phyloP scores from a whole-genome alignment of 2,329 filamentous ascomycete genomes.

The Dendryphion nanum region DNA sequence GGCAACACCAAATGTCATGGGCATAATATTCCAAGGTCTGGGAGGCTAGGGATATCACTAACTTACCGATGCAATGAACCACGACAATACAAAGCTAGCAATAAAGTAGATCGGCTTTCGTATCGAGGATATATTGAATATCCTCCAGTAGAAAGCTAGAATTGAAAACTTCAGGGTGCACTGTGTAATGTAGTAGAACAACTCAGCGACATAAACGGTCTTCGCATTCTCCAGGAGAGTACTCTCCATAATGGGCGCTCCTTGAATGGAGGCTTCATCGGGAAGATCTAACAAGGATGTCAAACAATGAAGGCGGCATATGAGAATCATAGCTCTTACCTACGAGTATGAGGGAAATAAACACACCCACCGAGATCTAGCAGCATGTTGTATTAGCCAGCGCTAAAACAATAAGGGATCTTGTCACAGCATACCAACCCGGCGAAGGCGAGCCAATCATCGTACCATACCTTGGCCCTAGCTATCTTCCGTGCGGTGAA shows the following conservation, averaged over 20 bases:
- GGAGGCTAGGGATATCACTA: not conserved
- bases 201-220: constrained; percentile 15
- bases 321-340: constrained; percentile 2
- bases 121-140: constrained; percentile 18
- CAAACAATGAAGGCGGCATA: constrained; percentile 1
- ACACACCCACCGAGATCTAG: constrained; percentile 2
- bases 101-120: constrained; percentile 10
- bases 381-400: constrained; percentile 1
- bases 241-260: not conserved
- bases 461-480: constrained; percentile 1
- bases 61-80: constrained; percentile 19
- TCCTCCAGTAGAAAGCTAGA: constrained; percentile 24
- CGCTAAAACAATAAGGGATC: not conserved
- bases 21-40: not conserved
- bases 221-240: not conserved
- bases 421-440: constrained; percentile 3
- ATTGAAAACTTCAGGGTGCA: constrained; percentile 22
- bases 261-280: not conserved
- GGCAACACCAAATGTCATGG: too few relatives aligned
- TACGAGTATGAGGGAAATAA: constrained; percentile 4
- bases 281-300: constrained; percentile 2
- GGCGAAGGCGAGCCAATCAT: constrained; percentile 4
- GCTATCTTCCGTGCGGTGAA: constrained; percentile 4
- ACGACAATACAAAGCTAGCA: constrained; percentile 12
- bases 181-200: constrained; percentile 18